Evolutionary conservation across 202 grass and related monocot species (phyloP).

Genomic region (Eragrostis tef): DNA sequence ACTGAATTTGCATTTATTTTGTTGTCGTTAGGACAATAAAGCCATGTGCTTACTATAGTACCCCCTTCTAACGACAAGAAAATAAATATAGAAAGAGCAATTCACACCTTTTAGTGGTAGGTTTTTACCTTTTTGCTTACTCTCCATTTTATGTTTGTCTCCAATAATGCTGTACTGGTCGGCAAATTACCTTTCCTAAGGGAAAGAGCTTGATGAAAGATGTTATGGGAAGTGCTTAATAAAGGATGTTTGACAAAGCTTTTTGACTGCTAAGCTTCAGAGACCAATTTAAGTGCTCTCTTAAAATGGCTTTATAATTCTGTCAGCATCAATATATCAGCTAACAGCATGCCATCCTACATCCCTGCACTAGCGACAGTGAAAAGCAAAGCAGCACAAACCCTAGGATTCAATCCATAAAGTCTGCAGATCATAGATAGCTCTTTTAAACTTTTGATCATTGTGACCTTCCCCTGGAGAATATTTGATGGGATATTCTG

Average conservation of each 20-base stretch:
- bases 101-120: background rate
- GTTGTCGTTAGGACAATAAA: background rate
- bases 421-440: constrained; percentile 23
- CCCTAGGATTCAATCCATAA: constrained; percentile 34
- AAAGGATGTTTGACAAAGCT: constrained; percentile 42
- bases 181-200: constrained; percentile 14
- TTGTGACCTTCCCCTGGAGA: constrained; percentile 41
- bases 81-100: background rate
- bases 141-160: background rate
- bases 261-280: constrained; percentile 35
- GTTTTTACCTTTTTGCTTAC: background rate
- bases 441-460: constrained; percentile 47
- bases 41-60: background rate
- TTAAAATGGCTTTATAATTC: constrained; percentile 33
- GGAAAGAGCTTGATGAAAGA: constrained; percentile 6
- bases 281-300: constrained; percentile 32
- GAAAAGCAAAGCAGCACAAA: constrained; percentile 48
- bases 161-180: constrained; percentile 10
- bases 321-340: constrained; percentile 52
- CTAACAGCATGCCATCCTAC: constrained; percentile 21
- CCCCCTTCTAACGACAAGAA: background rate
- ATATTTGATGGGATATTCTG: constrained; percentile 68
- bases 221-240: constrained; percentile 35
- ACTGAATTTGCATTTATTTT: background rate
- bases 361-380: constrained; percentile 39